Evolutionary conservation across 768 basidiomycete genomes (phyloP).

Genomic region (Boletales sp.): DNA sequence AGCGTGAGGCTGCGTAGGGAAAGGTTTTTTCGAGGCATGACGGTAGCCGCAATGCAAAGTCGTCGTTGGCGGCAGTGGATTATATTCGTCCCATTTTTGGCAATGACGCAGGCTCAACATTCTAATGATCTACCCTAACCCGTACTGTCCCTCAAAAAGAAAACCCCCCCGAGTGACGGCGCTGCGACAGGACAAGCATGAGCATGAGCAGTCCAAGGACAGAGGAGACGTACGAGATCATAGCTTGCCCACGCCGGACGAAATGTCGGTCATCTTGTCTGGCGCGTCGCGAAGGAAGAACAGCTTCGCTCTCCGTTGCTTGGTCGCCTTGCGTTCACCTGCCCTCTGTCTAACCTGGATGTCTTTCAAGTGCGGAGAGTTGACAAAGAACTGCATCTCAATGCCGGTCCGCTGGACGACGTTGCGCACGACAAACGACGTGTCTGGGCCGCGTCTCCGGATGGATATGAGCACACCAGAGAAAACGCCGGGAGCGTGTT

Average conservation of each 20-base stretch:
- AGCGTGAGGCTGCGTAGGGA: conserved; percentile 54
- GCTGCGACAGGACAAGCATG: conserved; percentile 7
- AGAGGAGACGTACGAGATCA: conserved; percentile 18
- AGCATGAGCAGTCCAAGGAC: background rate
- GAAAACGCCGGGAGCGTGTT: conserved; percentile 77
- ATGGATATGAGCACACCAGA: conserved; percentile 86
- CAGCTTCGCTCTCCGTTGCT: conserved; percentile 72
- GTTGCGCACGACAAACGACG: conserved; percentile 86
- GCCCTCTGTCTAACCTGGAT: conserved; percentile 75
- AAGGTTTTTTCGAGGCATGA: conserved; percentile 51
- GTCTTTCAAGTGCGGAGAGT: conserved; percentile 83
- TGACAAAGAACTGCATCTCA: conserved; percentile 88
- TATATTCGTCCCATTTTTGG: conserved; percentile 16
- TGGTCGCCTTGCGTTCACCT: conserved; percentile 41
- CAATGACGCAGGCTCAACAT: background rate
- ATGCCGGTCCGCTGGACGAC: conserved; percentile 88
- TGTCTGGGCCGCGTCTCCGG: conserved; percentile 79
- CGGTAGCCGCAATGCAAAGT: conserved; percentile 11
- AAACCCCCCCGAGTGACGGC: background rate
- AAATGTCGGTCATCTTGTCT: conserved; percentile 78
- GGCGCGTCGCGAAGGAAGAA: conserved; percentile 81
- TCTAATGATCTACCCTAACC: conserved; percentile 7
- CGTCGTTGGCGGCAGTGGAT: conserved; percentile 11
- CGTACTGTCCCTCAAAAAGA: background rate
- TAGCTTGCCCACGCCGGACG: conserved; percentile 39